These are phyloP conservation scores for Cymbopogon citratus DNA, from an alignment of 176 grass and related monocot species.

Conservation along the genomic window DNA sequence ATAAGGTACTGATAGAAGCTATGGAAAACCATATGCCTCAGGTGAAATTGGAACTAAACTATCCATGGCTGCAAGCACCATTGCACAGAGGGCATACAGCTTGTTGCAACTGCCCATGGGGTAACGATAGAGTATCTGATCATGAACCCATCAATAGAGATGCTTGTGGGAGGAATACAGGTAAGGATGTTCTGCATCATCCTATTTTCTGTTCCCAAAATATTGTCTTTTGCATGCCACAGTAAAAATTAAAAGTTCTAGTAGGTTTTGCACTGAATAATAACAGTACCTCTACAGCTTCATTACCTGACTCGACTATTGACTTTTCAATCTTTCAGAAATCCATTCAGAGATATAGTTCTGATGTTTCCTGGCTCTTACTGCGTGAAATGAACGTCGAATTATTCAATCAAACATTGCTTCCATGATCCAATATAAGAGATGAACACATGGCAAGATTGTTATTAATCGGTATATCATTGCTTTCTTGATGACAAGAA, in stretches of 20 bases:
- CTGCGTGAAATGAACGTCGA: neutral
- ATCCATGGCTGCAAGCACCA: slow-evolving; percentile 85
- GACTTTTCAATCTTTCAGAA: neutral
- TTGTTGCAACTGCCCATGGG: slow-evolving; percentile 88
- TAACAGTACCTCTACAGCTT: neutral
- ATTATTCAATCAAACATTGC: neutral
- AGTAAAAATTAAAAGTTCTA: neutral
- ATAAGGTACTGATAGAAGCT: slow-evolving; percentile 90
- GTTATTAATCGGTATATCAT: neutral
- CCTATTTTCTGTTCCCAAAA: neutral
- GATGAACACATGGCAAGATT: neutral
- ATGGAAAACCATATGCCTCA: slow-evolving; percentile 98
- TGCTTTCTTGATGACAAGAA: neutral
- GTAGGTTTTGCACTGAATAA: neutral
- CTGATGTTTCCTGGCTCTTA: neutral
- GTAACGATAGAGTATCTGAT: slow-evolving; percentile 84
- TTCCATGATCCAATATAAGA: neutral
- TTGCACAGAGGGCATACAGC: slow-evolving; percentile 94
- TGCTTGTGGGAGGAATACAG: slow-evolving; percentile 90
- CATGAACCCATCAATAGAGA: slow-evolving; percentile 84
- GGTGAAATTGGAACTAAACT: slow-evolving; percentile 91
- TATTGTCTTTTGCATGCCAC: neutral
- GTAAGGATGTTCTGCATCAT: slow-evolving; percentile 32
- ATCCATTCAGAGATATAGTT: neutral
- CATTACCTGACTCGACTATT: neutral